phyloP scores from a whole-genome alignment of 2,329 filamentous ascomycete genomes.

The Penicillium sp. region DNA sequence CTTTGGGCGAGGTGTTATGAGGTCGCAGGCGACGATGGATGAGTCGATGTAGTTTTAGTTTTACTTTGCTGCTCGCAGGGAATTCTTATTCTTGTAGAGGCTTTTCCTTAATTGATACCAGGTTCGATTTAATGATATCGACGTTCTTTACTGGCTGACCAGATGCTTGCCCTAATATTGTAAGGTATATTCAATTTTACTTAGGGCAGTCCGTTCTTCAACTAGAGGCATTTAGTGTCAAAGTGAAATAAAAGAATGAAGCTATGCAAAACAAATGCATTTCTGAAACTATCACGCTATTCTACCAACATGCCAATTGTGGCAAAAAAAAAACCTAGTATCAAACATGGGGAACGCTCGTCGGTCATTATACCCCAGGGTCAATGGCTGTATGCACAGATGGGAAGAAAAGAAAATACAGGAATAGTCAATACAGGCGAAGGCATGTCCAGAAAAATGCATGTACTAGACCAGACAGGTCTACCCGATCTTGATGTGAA shows the following conservation, averaged over 20 bases:
- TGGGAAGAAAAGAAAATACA: slow-evolving; percentile 10
- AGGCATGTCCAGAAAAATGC: not conserved
- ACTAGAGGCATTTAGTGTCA: too few species aligned
- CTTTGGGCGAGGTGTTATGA: slow-evolving; percentile 93
- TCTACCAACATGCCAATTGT: slow-evolving; percentile 4
- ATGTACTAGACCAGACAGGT: slow-evolving; percentile 4
- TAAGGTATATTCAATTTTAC: too few species aligned
- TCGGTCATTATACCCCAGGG: slow-evolving; percentile 11
- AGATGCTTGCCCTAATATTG: not conserved
- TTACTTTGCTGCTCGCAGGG: not conserved
- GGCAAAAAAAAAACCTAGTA: not conserved
- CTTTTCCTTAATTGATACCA: not conserved
- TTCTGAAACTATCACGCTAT: not conserved
- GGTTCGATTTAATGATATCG: slow-evolving; percentile 11
- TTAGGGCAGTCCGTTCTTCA: too few species aligned
- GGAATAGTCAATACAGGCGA: slow-evolving; percentile 4
- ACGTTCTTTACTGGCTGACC: slow-evolving; percentile 14
- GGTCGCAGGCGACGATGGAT: slow-evolving; percentile 41
- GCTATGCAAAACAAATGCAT: slow-evolving; percentile 1
- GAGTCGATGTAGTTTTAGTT: slow-evolving; percentile 12
- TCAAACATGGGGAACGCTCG: not conserved
- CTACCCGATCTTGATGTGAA: not conserved
- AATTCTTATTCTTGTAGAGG: not conserved
- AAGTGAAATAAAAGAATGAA: not conserved
- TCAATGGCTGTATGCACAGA: slow-evolving; percentile 17